These are phyloP conservation scores for Echites panduratus DNA, from an alignment of 257 asterid genomes.

Conservation along the genomic window DNA sequence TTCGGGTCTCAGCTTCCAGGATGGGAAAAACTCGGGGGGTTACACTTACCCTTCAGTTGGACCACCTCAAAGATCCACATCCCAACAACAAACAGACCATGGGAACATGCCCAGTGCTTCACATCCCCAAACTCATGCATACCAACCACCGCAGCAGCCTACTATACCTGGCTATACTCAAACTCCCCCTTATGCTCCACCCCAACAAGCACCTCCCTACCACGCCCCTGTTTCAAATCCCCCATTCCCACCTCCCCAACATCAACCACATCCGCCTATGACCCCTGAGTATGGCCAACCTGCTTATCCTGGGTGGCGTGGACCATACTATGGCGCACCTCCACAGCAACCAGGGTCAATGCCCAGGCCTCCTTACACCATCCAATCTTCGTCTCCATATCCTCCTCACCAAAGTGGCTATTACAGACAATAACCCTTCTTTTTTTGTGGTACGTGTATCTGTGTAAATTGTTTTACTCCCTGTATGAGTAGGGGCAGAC, in stretches of 20 bases:
- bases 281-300: slow-evolving; percentile 77
- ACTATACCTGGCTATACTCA: slow-evolving; percentile 45
- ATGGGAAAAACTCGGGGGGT: slow-evolving; percentile 40
- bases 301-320: slow-evolving; percentile 93
- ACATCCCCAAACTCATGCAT: slow-evolving; percentile 43
- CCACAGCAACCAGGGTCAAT: slow-evolving; percentile 74
- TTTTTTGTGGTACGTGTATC: slow-evolving; percentile 2
- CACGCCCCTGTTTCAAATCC: slow-evolving; percentile 42
- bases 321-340: slow-evolving; percentile 68
- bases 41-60: slow-evolving; percentile 50
- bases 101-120: slow-evolving; percentile 32
- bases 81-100: slow-evolving; percentile 49
- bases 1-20: slow-evolving; percentile 83
- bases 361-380: slow-evolving; percentile 82
- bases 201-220: slow-evolving; percentile 65
- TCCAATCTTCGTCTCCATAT: slow-evolving; percentile 63
- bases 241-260: slow-evolving; percentile 57
- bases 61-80: slow-evolving; percentile 45
- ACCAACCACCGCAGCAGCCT: slow-evolving; percentile 71
- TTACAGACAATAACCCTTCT: slow-evolving; percentile 47
- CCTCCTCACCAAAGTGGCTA: slow-evolving; percentile 74
- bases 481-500: neutral
- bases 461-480: neutral
- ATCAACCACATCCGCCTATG: slow-evolving; percentile 48
- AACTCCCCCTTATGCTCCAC: slow-evolving; percentile 56